Conservation (phyloP, 495 filamentous ascomycete species). For the Aspergillus panamensis region DNA sequence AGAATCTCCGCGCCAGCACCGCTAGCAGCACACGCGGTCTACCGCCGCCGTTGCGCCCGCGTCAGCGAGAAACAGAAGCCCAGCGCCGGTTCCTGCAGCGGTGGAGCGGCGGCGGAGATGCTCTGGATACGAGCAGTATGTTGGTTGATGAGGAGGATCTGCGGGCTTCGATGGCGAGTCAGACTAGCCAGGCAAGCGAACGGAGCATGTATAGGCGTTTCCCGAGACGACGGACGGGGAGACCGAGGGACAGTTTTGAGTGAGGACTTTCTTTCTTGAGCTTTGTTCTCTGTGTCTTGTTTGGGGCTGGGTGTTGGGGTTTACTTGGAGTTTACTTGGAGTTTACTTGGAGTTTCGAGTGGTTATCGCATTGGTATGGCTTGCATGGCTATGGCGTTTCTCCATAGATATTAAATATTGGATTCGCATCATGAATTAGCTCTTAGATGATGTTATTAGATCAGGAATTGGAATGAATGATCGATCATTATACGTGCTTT, state of each 20-base stretch:
- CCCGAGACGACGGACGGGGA: slow-evolving; percentile 35
- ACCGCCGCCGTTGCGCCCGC: slow-evolving; percentile 25
- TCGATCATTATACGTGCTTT: too few species aligned
- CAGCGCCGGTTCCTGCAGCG: slow-evolving; percentile 44
- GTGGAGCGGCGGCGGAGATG: slow-evolving; percentile 47
- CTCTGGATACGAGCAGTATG: slow-evolving; percentile 41
- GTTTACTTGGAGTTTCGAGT: too few species aligned
- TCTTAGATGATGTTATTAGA: too few species aligned
- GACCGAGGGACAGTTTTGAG: slow-evolving; percentile 42
- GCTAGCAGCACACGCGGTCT: slow-evolving; percentile 33
- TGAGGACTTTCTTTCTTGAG: slow-evolving; percentile 12
- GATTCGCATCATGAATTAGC: too few species aligned
- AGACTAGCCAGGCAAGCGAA: slow-evolving; percentile 40
- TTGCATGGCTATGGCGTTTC: too few species aligned
- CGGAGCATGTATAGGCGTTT: slow-evolving; percentile 38
- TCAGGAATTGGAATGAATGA: too few species aligned
- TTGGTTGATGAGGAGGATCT: slow-evolving; percentile 42
- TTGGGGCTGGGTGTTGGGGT: neutral
- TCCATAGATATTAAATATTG: too few species aligned
- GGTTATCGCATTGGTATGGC: too few species aligned
- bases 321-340: too few species aligned
- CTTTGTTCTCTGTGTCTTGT: neutral
- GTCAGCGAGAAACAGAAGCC: slow-evolving; percentile 38
- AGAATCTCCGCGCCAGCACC: slow-evolving; percentile 40
- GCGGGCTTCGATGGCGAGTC: slow-evolving; percentile 41